Evolutionary conservation across 1,139 yeast species (phyloP).

Genomic region (Blastobotrys illinoisensis): DNA sequence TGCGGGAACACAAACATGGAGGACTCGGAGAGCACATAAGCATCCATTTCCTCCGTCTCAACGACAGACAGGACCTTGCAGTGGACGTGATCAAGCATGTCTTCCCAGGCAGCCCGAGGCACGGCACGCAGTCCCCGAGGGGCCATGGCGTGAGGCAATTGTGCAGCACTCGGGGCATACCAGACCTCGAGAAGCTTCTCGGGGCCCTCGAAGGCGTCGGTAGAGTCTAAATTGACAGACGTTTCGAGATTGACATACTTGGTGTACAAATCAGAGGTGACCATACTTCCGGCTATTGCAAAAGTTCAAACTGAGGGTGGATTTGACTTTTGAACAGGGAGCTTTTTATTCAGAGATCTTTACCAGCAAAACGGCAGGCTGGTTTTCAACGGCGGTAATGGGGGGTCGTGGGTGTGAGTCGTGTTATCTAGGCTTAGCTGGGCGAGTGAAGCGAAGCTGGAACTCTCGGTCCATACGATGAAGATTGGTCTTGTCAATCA

Average conservation of each 20-base stretch:
- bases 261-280: background rate
- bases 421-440: constrained; percentile 39
- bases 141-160: constrained; percentile 32
- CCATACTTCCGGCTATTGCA: background rate
- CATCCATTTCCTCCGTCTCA: constrained; percentile 62
- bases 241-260: constrained; percentile 57
- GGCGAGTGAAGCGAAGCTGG: constrained; percentile 35
- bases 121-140: constrained; percentile 50
- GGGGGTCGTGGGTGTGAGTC: constrained; percentile 35
- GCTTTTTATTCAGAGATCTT: background rate
- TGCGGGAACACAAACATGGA: constrained; percentile 86
- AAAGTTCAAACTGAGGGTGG: background rate
- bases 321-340: background rate
- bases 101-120: constrained; percentile 63
- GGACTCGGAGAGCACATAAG: constrained; percentile 84
- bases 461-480: constrained; percentile 15
- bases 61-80: constrained; percentile 86
- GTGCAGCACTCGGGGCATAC: constrained; percentile 54
- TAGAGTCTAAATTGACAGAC: constrained; percentile 75
- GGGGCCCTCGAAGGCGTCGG: constrained; percentile 95
- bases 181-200: constrained; percentile 89
- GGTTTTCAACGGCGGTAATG: constrained; percentile 44
- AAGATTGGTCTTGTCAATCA: constrained; percentile 14
- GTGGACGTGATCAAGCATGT: constrained; percentile 70
- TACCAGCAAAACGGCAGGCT: background rate